phyloP scores from a whole-genome alignment of 306 rosid genomes.

The Cucumis cinereus region DNA sequence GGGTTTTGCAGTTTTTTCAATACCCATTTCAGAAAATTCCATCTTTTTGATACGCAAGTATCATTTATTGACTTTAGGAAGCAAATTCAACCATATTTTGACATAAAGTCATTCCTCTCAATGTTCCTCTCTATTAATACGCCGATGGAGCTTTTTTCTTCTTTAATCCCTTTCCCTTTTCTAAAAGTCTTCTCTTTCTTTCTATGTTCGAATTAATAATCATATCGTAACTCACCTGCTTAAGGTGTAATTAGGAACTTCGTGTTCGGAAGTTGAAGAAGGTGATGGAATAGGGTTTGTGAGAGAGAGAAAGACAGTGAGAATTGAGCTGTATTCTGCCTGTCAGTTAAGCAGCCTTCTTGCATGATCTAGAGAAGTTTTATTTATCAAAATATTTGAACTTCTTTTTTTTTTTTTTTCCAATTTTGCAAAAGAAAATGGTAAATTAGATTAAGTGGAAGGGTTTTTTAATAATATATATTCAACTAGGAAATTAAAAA shows the following conservation, averaged over 20 bases:
- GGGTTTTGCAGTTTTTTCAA: not conserved
- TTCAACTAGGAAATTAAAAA: slow-evolving; percentile 26
- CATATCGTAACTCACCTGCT: not conserved
- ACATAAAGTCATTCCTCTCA: not conserved
- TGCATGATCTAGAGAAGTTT: slow-evolving; percentile 60
- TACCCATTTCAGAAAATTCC: not conserved
- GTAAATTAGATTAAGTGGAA: not conserved
- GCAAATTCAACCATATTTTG: not conserved
- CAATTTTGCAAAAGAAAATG: not conserved
- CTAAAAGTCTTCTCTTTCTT: not conserved
- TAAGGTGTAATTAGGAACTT: not conserved
- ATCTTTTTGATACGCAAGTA: not conserved
- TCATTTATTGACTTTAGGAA: not conserved
- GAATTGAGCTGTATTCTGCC: slow-evolving; percentile 80
- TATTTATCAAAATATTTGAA: not conserved
- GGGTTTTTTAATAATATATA: not conserved
- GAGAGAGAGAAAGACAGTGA: slow-evolving; percentile 20
- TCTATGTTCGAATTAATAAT: too few species aligned
- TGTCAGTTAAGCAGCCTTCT: slow-evolving; percentile 93
- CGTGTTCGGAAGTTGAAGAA: not conserved
- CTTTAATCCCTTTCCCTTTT: not conserved
- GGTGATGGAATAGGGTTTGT: slow-evolving; percentile 38
- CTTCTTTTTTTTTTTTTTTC: not conserved
- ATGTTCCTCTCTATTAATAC: not conserved
- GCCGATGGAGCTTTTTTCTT: not conserved